Base-by-base conservation (phyloP, 371 early-diverging fungal genomes). In the Rhizopus stolonifer region DNA sequence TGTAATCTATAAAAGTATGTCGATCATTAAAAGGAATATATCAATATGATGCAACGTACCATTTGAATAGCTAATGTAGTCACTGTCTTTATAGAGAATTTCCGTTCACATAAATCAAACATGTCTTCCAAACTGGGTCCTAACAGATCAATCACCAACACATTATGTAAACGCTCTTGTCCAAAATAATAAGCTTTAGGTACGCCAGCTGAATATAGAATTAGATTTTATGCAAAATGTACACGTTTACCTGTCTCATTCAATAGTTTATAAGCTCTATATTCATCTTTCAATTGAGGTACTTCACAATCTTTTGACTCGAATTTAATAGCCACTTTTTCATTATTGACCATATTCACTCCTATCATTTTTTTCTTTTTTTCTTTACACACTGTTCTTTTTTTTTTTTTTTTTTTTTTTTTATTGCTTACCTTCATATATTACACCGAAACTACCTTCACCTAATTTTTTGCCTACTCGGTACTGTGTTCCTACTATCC, bases 321-420 rank as follows among this genome's bases (percentile, higher is more conserved):
- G 66, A 94, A 95, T 77, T 95, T 95, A 71, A 95, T 91, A 43
- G 94, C 95, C 7, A 93, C 88, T n/a, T n/a, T n/a, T n/a, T n/a
- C n/a, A n/a, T n/a, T n/a, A n/a, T n/a, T n/a, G n/a, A n/a, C n/a
- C n/a, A n/a, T n/a, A n/a, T n/a, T n/a, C n/a, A n/a, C n/a, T n/a
- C n/a, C n/a, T n/a, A n/a, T n/a, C n/a, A n/a, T n/a, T n/a, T n/a
- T n/a, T n/a, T n/a, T n/a, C n/a, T n/a, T n/a, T n/a, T n/a, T n/a
- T n/a, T n/a, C n/a, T n/a, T n/a, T n/a, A n/a, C n/a, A n/a, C n/a
- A n/a, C n/a, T n/a, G n/a, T n/a, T n/a, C n/a, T n/a, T n/a, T n/a
- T n/a, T n/a, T n/a, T n/a, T n/a, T n/a, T n/a, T n/a, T n/a, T n/a
- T n/a, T n/a, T n/a, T n/a, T n/a, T n/a, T n/a, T n/a, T n/a, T n/a